These are phyloP conservation scores for Litsea cubeba DNA, from an alignment of 164 flowering plant species.

Conservation along the genomic window DNA sequence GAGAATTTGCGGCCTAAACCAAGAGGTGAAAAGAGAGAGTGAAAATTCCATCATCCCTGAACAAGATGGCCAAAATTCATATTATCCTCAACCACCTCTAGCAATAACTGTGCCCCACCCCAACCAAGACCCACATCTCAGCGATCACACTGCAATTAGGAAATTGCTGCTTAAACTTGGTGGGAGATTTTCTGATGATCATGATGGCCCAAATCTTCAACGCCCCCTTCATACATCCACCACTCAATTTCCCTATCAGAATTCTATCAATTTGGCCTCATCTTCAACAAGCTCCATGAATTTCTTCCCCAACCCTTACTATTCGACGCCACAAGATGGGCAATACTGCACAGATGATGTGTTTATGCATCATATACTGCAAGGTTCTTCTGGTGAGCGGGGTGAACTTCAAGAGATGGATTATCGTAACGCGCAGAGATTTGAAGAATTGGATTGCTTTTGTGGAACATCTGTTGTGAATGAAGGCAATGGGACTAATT, in stretches of 20 bases:
- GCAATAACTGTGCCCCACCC: slow-evolving; percentile 10
- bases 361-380: slow-evolving; percentile 16
- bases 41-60: slow-evolving; percentile 10
- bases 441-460: slow-evolving; percentile 23
- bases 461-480: slow-evolving; percentile 24
- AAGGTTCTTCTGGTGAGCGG: slow-evolving; percentile 18
- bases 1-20: slow-evolving; percentile 22
- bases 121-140: slow-evolving; percentile 17
- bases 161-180: slow-evolving; percentile 53
- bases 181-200: slow-evolving; percentile 43
- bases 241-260: slow-evolving; percentile 16
- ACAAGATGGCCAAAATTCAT: slow-evolving; percentile 18
- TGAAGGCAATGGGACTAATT: slow-evolving; percentile 26
- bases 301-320: slow-evolving; percentile 11
- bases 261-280: slow-evolving; percentile 15
- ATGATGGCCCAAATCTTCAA: slow-evolving; percentile 11
- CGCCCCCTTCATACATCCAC: slow-evolving; percentile 20
- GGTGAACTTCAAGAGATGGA: slow-evolving; percentile 23
- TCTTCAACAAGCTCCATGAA: slow-evolving; percentile 11
- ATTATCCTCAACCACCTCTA: slow-evolving; percentile 23
- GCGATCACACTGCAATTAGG: slow-evolving; percentile 39
- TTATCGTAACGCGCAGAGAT: slow-evolving; percentile 13
- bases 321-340: slow-evolving; percentile 12
- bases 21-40: slow-evolving; percentile 30
- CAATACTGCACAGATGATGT: slow-evolving; percentile 12